Conservation (phyloP, 345 rosid species). For the Rhodamnia argentea region DNA sequence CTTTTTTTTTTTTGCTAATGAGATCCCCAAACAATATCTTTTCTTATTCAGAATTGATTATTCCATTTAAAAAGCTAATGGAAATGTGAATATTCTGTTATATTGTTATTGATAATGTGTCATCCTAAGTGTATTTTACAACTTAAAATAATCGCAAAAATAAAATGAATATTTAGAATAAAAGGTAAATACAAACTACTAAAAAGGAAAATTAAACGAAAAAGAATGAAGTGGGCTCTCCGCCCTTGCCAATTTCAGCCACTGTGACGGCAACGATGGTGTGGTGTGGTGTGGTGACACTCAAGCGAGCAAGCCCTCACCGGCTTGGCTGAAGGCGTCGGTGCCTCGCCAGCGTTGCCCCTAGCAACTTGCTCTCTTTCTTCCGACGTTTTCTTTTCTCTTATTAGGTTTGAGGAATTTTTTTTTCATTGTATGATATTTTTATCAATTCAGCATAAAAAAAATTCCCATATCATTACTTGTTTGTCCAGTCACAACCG, state of each 20-base stretch:
- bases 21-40: neutral
- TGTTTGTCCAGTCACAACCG: neutral
- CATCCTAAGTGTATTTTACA: neutral
- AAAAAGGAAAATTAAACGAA: neutral
- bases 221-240: neutral
- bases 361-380: neutral
- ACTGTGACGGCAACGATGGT: neutral
- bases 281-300: neutral
- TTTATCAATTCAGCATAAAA: neutral
- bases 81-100: neutral
- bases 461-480: neutral
- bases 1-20: neutral
- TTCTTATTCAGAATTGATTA: neutral
- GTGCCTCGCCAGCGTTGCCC: neutral
- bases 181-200: neutral
- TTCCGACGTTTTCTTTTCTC: neutral
- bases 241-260: neutral
- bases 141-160: neutral
- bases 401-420: neutral
- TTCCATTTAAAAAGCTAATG: neutral
- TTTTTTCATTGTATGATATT: neutral
- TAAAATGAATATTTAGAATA: neutral
- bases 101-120: neutral
- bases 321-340: neutral
- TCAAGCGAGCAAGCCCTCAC: neutral